Conservation (phyloP, 148 eudicot genomes). For the Hydrangea macrophylla region DNA sequence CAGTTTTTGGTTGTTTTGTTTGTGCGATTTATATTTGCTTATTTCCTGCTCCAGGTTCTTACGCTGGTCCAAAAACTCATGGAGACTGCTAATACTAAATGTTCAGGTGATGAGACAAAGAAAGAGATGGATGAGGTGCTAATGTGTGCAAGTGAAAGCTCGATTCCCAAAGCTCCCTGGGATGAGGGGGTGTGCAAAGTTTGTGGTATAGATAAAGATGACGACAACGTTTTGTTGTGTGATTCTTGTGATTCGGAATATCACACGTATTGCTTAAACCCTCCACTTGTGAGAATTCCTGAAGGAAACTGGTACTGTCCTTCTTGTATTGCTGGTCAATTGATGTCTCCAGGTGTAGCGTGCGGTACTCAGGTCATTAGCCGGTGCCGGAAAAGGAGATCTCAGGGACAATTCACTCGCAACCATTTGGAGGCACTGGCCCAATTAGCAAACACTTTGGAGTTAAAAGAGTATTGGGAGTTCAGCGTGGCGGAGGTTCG, state of each 20-base stretch:
- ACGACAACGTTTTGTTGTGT: constrained; percentile 47
- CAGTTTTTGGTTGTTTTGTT: too few relatives aligned
- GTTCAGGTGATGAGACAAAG: constrained; percentile 25
- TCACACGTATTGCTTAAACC: constrained; percentile 54
- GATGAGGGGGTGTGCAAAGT: constrained; percentile 58
- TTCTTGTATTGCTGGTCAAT: constrained; percentile 39
- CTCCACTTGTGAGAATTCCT: constrained; percentile 54
- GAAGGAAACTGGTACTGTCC: constrained; percentile 65
- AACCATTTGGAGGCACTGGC: constrained; percentile 35
- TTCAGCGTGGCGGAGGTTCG: constrained; percentile 48
- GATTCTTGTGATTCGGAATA: constrained; percentile 63
- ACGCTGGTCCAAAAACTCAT: constrained; percentile 30
- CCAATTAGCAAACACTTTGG: constrained; percentile 39
- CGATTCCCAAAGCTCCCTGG: constrained; percentile 62
- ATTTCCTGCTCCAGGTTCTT: constrained; percentile 35
- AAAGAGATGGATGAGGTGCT: constrained; percentile 36
- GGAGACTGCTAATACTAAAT: constrained; percentile 7
- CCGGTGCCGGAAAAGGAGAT: constrained; percentile 23
- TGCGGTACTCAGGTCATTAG: constrained; percentile 23
- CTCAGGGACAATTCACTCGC: constrained; percentile 30
- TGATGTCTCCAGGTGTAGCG: constrained; percentile 15
- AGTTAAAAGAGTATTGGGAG: constrained; percentile 50
- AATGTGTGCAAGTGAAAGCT: constrained; percentile 23
- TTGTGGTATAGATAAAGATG: constrained; percentile 60
- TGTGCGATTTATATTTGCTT: neutral